These are phyloP conservation scores for Rhizophora apiculata DNA, from an alignment of 345 rosid species.

Conservation along the genomic window DNA sequence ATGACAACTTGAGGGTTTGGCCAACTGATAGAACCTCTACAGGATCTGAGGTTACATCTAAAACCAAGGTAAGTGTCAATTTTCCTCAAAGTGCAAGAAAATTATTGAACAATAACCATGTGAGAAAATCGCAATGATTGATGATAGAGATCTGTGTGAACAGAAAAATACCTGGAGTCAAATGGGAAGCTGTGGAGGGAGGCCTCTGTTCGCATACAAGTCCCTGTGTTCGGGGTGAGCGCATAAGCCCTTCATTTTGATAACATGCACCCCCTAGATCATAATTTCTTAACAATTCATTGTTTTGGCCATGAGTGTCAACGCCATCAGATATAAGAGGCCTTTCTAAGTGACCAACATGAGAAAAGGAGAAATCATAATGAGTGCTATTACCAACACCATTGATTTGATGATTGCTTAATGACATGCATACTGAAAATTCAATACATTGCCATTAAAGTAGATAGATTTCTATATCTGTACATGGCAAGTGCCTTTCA, in stretches of 20 bases:
- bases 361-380: conserved; percentile 9
- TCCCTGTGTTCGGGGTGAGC: conserved; percentile 46
- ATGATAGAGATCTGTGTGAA: not conserved
- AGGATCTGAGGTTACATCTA: conserved; percentile 56
- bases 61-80: conserved; percentile 24
- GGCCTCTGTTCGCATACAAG: conserved; percentile 67
- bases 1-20: conserved; percentile 58
- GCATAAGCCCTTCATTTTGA: conserved; percentile 59
- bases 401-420: not conserved
- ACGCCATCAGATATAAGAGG: conserved; percentile 64
- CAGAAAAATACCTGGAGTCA: conserved; percentile 37
- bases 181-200: conserved; percentile 47
- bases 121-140: not conserved
- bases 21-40: conserved; percentile 53
- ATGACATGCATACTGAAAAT: not conserved
- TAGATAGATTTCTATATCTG: no score
- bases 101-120: not conserved
- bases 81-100: not conserved
- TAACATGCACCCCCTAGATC: conserved; percentile 68
- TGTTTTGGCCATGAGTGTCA: conserved; percentile 40
- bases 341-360: conserved; percentile 68
- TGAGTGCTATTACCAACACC: conserved; percentile 8
- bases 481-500: no score
- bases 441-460: no score
- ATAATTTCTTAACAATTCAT: conserved; percentile 51